Conservation (phyloP, 345 rosid species). For the Pelargonium nanum region DNA sequence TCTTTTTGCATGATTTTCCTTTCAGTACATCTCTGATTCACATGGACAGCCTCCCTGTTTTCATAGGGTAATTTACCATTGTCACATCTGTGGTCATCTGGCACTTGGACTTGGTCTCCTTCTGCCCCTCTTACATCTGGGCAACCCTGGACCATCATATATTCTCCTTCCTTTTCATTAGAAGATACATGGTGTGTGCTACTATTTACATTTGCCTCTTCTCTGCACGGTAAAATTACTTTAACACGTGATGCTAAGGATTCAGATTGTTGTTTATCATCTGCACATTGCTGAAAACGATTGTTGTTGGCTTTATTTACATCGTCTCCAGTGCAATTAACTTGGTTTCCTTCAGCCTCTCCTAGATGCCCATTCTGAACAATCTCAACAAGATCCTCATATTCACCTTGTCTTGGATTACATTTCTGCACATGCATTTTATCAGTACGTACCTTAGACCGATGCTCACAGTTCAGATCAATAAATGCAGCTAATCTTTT, state of each 20-base stretch:
- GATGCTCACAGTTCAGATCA: constrained; percentile 11
- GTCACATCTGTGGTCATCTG: not conserved
- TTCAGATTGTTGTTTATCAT: constrained; percentile 4
- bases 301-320: constrained; percentile 5
- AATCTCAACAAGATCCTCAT: constrained; percentile 6
- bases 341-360: not conserved
- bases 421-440: not conserved
- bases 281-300: constrained; percentile 7
- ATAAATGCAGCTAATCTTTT: constrained; percentile 29
- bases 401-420: not conserved
- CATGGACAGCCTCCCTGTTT: constrained; percentile 3
- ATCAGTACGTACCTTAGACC: not conserved
- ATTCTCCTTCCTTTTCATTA: constrained; percentile 11
- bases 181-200: not conserved
- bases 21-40: not conserved
- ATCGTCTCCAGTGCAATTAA: not conserved
- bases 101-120: constrained; percentile 14
- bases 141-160: constrained; percentile 4
- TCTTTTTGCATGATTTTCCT: constrained; percentile 14
- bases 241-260: constrained; percentile 7
- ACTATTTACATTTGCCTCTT: constrained; percentile 12
- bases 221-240: constrained; percentile 5
- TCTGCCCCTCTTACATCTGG: constrained; percentile 5
- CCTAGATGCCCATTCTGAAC: not conserved
- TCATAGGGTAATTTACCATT: constrained; percentile 6